Conservation (phyloP, 257 asterid genomes). For the Nicotiana otophora region DNA sequence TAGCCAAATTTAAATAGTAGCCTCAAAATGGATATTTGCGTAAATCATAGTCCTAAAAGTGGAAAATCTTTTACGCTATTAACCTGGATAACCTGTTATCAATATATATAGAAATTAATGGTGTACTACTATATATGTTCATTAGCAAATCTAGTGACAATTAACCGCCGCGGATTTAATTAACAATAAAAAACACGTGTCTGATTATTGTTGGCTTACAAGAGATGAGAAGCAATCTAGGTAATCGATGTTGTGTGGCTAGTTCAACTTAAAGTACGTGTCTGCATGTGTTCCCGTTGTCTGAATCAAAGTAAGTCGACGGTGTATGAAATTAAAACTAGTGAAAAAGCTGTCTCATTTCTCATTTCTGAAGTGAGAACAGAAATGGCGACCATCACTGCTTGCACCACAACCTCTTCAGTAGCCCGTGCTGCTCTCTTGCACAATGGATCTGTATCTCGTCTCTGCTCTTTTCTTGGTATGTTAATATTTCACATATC, state of each 20-base stretch:
- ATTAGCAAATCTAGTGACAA: too few species aligned
- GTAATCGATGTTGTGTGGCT: not conserved
- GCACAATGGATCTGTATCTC: conserved; percentile 35
- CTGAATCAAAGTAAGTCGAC: not conserved
- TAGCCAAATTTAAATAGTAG: too few species aligned
- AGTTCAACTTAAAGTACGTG: not conserved
- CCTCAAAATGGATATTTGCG: too few species aligned
- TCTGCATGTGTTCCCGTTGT: not conserved
- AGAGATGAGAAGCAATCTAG: conserved; percentile 6
- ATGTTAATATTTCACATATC: not conserved
- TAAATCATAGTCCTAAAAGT: too few species aligned
- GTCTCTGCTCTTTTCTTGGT: conserved; percentile 40
- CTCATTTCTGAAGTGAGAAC: not conserved
- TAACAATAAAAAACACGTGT: not conserved
- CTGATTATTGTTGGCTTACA: not conserved
- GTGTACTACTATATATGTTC: too few species aligned
- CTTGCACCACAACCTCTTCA: conserved; percentile 48
- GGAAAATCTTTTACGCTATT: too few species aligned
- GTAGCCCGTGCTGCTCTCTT: conserved; percentile 46
- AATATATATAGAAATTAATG: too few species aligned
- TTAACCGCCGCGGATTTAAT: too few species aligned
- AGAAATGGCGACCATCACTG: conserved; percentile 64
- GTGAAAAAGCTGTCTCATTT: not conserved
- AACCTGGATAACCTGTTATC: too few species aligned
- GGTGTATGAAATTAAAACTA: not conserved